Base-by-base conservation (phyloP, 2,329 filamentous ascomycete genomes). In the Colletotrichum higginsianum region DNA sequence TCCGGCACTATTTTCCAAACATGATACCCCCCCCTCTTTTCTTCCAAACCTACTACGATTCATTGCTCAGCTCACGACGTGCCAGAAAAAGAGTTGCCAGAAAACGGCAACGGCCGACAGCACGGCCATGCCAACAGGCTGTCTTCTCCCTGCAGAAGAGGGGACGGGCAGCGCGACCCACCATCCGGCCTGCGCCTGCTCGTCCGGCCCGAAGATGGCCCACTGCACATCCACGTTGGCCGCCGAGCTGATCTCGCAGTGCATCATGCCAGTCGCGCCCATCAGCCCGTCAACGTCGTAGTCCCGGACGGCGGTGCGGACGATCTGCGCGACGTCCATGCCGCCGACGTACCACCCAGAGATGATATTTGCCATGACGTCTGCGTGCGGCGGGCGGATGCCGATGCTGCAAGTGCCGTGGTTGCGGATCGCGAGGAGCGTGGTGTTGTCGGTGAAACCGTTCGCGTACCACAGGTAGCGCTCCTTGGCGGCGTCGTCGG, bases 371-470 rank as follows among this genome's bases (percentile, higher is more conserved):
- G 23, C 9, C 7, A 70, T 35, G 26, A 47, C 62, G 16, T 60
- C 67, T 12, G 30, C 18, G 38, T 50, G 52, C 4, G 55, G 53
- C 6, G 67, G 67, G 26, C 62, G 62, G 40, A 70, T 66, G 56
- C 62, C 67, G 30, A 70, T 61, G 26, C 26, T 53, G 38, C 67
- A 70, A 21, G 62, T 70, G 46, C 55, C 40, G 47, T 42, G 23
- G 40, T 6, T 30, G 26, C 23, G 42, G 16, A 70, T 16, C 46
- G 15, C 46, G 26, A 66, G 55, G 16, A 70, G 42, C n/a, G 55
- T 66, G 40, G 52, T 55, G 35, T 70, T 70, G 62, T 70, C 49
- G 5, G 26, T 8, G 21, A 66, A 70, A 40, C 61, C 62, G 13
- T 40, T 26, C 4, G 47, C 62, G 18, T 56, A 46, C 46, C 46